Evolutionary conservation across 768 basidiomycete genomes (phyloP).

Genomic region (Serendipita indica): DNA sequence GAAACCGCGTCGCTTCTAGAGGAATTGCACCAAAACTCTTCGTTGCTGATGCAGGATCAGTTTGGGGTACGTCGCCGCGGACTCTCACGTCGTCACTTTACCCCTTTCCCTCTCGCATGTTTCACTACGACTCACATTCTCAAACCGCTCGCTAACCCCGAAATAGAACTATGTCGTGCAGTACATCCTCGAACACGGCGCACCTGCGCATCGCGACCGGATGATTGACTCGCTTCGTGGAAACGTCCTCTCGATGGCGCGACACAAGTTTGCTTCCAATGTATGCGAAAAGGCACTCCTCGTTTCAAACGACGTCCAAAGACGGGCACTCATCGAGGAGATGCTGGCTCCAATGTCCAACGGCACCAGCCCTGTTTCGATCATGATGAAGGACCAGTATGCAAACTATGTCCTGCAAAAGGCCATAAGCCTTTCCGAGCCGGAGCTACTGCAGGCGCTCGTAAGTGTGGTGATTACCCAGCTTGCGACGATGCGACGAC

Average conservation of each 20-base stretch:
- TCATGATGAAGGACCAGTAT: conserved; percentile 76
- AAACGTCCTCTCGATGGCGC: conserved; percentile 62
- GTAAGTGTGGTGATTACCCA: conserved; percentile 50
- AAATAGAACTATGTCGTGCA: conserved; percentile 87
- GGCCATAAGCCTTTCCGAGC: conserved; percentile 51
- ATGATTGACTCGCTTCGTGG: conserved; percentile 60
- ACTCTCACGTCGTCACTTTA: not conserved
- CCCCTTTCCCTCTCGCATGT: not conserved
- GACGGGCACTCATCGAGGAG: conserved; percentile 63
- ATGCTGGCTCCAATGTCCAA: conserved; percentile 52
- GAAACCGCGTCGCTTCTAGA: conserved; percentile 60
- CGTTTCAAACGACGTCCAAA: conserved; percentile 46
- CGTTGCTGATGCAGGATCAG: conserved; percentile 72
- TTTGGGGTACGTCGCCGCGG: conserved; percentile 53
- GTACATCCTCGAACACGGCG: conserved; percentile 75
- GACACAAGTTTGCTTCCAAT: conserved; percentile 90
- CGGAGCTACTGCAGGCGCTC: conserved; percentile 54
- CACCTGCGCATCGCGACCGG: conserved; percentile 45
- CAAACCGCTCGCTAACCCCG: not conserved
- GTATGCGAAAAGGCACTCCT: conserved; percentile 84
- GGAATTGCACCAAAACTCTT: conserved; percentile 59
- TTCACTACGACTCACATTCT: not conserved
- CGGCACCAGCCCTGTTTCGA: conserved; percentile 49
- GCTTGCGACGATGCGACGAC: conserved; percentile 53
- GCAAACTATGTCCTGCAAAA: conserved; percentile 87